phyloP scores from a whole-genome alignment of 2,329 filamentous ascomycete genomes.

The Nemania abortiva region DNA sequence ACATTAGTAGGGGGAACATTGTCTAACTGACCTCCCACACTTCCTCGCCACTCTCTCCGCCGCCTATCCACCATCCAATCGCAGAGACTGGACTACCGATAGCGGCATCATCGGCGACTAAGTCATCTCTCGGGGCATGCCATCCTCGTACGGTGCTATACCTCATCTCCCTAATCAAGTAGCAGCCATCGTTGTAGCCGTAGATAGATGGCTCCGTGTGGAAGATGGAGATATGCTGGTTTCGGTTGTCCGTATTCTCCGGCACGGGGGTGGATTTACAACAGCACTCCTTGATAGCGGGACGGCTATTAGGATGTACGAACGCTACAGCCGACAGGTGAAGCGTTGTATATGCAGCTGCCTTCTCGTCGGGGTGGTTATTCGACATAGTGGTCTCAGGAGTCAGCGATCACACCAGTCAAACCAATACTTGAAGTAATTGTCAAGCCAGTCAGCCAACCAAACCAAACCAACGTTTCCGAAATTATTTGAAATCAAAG shows the following conservation, averaged over 20 bases:
- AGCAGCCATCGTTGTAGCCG: not conserved
- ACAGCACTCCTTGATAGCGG: not conserved
- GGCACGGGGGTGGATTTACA: not conserved
- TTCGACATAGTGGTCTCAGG: not conserved
- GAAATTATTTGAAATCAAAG: too few relatives aligned
- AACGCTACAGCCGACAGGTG: not conserved
- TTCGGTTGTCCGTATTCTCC: not conserved
- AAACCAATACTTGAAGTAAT: too few relatives aligned
- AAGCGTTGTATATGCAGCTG: not conserved
- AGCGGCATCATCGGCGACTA: constrained; percentile 9
- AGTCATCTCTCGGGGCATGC: constrained; percentile 7
- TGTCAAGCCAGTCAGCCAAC: too few relatives aligned
- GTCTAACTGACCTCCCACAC: constrained; percentile 7
- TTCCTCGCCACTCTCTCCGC: not conserved
- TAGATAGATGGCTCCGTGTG: constrained; percentile 8
- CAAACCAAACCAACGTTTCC: too few relatives aligned
- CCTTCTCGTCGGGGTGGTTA: not conserved
- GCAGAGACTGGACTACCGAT: not conserved
- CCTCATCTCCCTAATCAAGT: constrained; percentile 6
- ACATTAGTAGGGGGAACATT: not conserved
- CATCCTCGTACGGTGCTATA: not conserved
- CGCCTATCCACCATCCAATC: constrained; percentile 11
- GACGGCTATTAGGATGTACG: not conserved
- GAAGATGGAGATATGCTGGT: constrained; percentile 7
- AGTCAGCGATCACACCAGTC: too few relatives aligned